Evolutionary conservation across 331 rosid species (phyloP).

Genomic region (Erythrophleum ivorense): DNA sequence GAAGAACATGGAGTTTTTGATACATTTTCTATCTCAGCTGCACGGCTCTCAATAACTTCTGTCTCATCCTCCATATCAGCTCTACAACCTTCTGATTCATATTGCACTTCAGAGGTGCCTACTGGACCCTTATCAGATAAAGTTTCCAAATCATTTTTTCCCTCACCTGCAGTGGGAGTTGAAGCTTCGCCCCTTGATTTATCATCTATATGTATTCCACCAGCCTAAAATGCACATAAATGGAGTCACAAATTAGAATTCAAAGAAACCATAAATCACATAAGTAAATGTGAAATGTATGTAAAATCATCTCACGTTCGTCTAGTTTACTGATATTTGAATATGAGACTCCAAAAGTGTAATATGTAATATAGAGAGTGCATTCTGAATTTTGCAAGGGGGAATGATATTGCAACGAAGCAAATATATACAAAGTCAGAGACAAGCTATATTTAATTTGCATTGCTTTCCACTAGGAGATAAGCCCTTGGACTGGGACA

Average conservation of each 20-base stretch:
- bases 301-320: constrained; percentile 19
- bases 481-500: background rate
- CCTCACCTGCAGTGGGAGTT: constrained; percentile 30
- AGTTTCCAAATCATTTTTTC: background rate
- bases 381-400: background rate
- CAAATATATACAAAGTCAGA: constrained; percentile 4
- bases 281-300: background rate
- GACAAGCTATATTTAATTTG: constrained; percentile 16
- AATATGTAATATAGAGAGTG: constrained; percentile 23
- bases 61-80: constrained; percentile 36
- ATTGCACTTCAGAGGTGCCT: constrained; percentile 27
- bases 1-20: constrained; percentile 43
- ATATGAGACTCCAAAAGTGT: background rate
- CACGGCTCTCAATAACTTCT: constrained; percentile 38
- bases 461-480: background rate
- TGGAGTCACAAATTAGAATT: constrained; percentile 25
- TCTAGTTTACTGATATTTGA: constrained; percentile 12
- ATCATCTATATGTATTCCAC: constrained; percentile 36
- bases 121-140: constrained; percentile 25
- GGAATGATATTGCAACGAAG: background rate
- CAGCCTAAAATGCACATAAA: constrained; percentile 40
- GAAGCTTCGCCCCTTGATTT: background rate
- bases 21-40: constrained; percentile 37
- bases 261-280: constrained; percentile 11
- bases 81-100: constrained; percentile 42